Evolutionary conservation across 495 filamentous ascomycete genomes (phyloP).

Genomic region (Xylaria bambusicola): DNA sequence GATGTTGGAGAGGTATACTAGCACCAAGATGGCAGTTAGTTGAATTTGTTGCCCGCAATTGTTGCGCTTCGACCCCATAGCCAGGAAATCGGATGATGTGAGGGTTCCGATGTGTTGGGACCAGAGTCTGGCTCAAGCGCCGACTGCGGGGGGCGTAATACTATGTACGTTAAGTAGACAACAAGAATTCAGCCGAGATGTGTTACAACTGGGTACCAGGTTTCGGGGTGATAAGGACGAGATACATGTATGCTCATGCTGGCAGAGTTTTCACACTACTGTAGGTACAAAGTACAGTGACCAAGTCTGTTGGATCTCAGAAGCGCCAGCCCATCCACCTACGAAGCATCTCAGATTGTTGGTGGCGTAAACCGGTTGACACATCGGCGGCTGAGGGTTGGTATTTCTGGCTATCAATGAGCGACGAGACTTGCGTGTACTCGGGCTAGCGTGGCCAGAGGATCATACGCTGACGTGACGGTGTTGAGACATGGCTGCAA

Average conservation of each 20-base stretch:
- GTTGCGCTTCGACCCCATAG: background rate
- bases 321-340: too few relatives aligned
- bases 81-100: background rate
- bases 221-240: constrained; percentile 8
- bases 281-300: background rate
- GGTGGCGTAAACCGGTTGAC: constrained; percentile 1
- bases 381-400: background rate
- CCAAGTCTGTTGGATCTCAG: background rate
- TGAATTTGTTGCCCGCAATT: background rate
- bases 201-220: constrained; percentile 6
- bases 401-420: background rate
- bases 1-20: too few relatives aligned
- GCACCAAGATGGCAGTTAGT: background rate
- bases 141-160: background rate
- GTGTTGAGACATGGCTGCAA: background rate
- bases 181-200: constrained; percentile 11
- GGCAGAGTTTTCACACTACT: too few relatives aligned
- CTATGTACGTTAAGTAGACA: too few relatives aligned
- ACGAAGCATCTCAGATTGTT: too few relatives aligned
- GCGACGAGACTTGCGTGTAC: background rate
- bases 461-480: background rate
- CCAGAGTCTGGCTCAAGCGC: background rate
- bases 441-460: too few relatives aligned
- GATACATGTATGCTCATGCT: too few relatives aligned
- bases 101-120: constrained; percentile 1